A percentile compares a stretch with the other conserved stretches of the same genome.
Conservation (phyloP, 305 asterid species). For the Fraxinus dipetala region DNA sequence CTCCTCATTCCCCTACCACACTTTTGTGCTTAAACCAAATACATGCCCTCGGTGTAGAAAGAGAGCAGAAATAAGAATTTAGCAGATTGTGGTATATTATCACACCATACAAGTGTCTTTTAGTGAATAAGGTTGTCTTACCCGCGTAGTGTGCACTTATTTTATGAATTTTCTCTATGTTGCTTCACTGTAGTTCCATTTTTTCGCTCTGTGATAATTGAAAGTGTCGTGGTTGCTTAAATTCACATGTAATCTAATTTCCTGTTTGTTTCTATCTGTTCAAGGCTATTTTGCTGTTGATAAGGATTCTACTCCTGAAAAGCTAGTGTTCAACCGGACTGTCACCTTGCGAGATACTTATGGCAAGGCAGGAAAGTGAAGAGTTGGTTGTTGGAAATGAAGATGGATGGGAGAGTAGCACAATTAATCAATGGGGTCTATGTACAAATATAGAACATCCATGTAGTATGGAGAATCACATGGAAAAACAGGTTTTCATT, state of each 20-base stretch:
- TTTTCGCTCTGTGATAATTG: background rate
- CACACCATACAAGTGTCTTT: background rate
- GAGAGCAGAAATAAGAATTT: background rate
- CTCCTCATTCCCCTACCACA: background rate
- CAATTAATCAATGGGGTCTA: background rate
- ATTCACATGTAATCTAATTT: background rate
- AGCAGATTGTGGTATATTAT: background rate
- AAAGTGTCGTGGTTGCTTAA: background rate
- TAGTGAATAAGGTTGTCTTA: background rate
- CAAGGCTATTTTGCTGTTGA: constrained; percentile 75
- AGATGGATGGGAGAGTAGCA: constrained; percentile 6
- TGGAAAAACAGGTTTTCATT: background rate
- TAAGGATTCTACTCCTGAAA: constrained; percentile 63
- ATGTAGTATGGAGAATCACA: background rate
- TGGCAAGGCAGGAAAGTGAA: constrained; percentile 61
- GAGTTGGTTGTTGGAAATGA: background rate
- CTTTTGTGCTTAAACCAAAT: background rate
- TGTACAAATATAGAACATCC: constrained; percentile 15
- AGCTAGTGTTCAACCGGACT: constrained; percentile 69
- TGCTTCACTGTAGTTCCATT: background rate
- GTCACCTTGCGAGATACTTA: constrained; percentile 75
- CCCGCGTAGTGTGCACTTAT: background rate
- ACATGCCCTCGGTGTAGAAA: background rate
- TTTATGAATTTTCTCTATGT: background rate
- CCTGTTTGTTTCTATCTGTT: constrained; percentile 6